Evolutionary conservation across 2,329 filamentous ascomycete species (phyloP).

Genomic region (Botrytis paeoniae): DNA sequence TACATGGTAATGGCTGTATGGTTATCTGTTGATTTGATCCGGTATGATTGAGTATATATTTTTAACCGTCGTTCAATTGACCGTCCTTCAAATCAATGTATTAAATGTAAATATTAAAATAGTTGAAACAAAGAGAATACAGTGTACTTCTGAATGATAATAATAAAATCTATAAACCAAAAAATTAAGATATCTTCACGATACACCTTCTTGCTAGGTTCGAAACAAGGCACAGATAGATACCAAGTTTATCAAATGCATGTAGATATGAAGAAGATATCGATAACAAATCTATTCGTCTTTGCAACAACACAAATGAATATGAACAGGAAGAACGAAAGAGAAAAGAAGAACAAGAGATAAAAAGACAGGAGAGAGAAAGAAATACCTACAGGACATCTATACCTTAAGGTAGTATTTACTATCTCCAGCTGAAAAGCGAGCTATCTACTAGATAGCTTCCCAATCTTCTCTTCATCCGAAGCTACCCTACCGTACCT

Average conservation of each 20-base stretch:
- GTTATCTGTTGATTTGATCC: neutral
- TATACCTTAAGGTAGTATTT: neutral
- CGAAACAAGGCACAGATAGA: constrained; percentile 13
- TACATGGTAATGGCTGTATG: constrained; percentile 20
- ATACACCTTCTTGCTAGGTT: constrained; percentile 16
- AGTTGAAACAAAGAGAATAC: neutral
- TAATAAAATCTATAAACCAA: neutral
- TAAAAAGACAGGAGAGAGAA: neutral
- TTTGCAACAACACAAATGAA: neutral
- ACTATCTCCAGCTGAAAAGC: neutral
- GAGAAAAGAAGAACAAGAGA: neutral
- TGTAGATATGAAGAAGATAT: neutral
- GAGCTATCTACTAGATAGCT: neutral
- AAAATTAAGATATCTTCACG: neutral
- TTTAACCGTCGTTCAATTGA: neutral
- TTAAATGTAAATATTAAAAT: neutral
- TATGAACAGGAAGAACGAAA: neutral
- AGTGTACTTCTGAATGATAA: neutral
- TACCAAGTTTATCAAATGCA: neutral
- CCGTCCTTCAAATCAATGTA: neutral
- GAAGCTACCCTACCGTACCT: neutral
- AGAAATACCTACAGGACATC: neutral
- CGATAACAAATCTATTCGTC: neutral
- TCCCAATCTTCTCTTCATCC: neutral
- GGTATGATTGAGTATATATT: neutral